Evolutionary conservation across 495 filamentous ascomycete genomes (phyloP).

Genomic region (Aspergillus affinis): DNA sequence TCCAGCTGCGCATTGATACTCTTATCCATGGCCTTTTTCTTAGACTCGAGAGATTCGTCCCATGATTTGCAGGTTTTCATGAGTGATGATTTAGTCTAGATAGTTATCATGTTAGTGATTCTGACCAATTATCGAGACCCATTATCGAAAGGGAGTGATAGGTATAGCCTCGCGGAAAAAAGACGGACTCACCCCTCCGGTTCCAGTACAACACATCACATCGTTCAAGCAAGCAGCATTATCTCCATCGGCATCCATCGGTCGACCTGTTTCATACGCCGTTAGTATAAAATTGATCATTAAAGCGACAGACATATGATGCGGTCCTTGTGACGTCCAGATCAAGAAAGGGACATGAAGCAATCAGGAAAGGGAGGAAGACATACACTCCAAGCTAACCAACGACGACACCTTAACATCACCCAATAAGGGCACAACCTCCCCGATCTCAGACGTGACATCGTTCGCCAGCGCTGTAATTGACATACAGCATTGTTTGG

Average conservation of each 20-base stretch:
- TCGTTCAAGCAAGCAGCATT: conserved; percentile 23
- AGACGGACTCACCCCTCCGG: conserved; percentile 20
- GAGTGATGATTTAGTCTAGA: background rate
- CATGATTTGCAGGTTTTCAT: conserved; percentile 28
- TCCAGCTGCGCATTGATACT: background rate
- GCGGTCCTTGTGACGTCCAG: too few relatives aligned
- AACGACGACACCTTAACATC: conserved; percentile 27
- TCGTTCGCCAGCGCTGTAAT: conserved; percentile 21
- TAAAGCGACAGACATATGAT: too few relatives aligned
- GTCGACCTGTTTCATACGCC: conserved; percentile 9
- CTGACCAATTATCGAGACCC: too few relatives aligned
- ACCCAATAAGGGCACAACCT: conserved; percentile 24
- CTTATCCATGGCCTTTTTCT: conserved; percentile 10
- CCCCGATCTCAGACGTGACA: conserved; percentile 21
- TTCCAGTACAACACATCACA: conserved; percentile 35
- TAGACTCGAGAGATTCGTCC: conserved; percentile 24
- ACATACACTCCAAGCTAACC: conserved; percentile 36
- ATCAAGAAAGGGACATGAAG: background rate
- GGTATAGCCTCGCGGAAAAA: too few relatives aligned
- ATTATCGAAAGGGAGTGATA: too few relatives aligned
- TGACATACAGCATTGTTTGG: conserved; percentile 34
- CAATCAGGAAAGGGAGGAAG: background rate
- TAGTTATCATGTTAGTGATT: background rate
- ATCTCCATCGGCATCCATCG: conserved; percentile 19
- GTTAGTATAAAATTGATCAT: background rate